These are phyloP conservation scores for Citrus maxima DNA, from an alignment of 345 rosid species.

Conservation along the genomic window DNA sequence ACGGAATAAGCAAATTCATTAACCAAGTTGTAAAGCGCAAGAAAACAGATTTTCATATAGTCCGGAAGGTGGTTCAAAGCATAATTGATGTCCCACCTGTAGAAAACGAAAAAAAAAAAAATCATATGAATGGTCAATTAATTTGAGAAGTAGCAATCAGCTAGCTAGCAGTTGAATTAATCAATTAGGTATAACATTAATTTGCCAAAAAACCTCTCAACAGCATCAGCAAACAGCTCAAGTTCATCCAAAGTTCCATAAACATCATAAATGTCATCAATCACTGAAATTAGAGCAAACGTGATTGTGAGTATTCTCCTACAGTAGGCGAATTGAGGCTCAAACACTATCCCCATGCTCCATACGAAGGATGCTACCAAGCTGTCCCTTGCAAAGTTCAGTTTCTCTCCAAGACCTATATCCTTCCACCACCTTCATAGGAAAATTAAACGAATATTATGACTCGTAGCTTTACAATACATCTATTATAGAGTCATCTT, in stretches of 20 bases:
- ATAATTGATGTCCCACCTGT: constrained; percentile 26
- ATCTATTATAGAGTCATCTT: no score
- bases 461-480: no score
- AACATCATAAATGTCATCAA: constrained; percentile 20
- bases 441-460: no score
- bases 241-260: constrained; percentile 21
- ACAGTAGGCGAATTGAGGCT: constrained; percentile 9
- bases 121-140: no score
- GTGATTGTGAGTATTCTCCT: constrained; percentile 11
- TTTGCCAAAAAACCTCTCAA: constrained; percentile 14
- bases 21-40: constrained; percentile 22
- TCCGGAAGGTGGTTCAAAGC: constrained; percentile 23
- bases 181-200: neutral
- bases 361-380: constrained; percentile 5
- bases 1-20: constrained; percentile 25
- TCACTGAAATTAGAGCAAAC: neutral
- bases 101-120: neutral
- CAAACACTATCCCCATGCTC: constrained; percentile 5
- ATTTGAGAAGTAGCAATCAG: no score
- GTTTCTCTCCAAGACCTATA: no score
- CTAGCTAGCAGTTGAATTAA: no score
- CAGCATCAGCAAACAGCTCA: constrained; percentile 22
- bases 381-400: no score
- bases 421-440: no score
- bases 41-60: constrained; percentile 30